Base-by-base conservation (phyloP, 306 rosid species). In the Parietaria judaica region DNA sequence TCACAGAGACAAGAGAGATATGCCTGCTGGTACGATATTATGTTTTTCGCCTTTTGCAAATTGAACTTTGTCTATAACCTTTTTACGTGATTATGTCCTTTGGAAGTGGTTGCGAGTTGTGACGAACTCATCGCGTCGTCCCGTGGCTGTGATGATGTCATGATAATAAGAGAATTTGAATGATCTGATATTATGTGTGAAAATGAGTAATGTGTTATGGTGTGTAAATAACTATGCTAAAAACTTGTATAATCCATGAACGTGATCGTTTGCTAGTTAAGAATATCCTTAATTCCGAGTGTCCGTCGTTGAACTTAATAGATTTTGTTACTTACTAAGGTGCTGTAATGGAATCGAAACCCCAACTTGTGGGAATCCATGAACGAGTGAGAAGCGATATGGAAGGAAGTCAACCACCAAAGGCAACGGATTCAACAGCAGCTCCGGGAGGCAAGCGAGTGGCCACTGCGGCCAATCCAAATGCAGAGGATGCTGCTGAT, bases 381-480 rank as follows among this genome's bases (percentile, higher is more conserved):
- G 98, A 92, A 49, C 92, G 96, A 49, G 98, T 92, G 65, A 88
- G 98, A 80, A 92, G 88, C 74, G 98, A 91, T 44, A 64, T 81
- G 51, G 80, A 72, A 61, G 87, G 82, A 72, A 74, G 80, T 49
- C 85, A 82, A 75, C 81, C 85, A 63, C 85, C 84, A 48, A 55
- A 64, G 39, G n/a, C 87, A 70, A 74, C 81, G 52, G 63, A 69
- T 54, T 39, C 68, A 8, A 78, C 61, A 67, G 41, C 80, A 54
- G 56, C 78, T 41, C 80, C 67, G 72, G 83, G 76, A 70, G 81
- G 52, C 82, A 88, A 86, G 74, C 87, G 74, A 36, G 68, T 74
- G 38, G 78, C 83, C 56, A 75, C 88, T 60, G 96, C 84, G 70
- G 69, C 98, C 72, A 85, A 92, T 86, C 98, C 98, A 66, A 82